phyloP scores from a whole-genome alignment of 176 grass and related monocot species.

The Cenchrus purpureus region DNA sequence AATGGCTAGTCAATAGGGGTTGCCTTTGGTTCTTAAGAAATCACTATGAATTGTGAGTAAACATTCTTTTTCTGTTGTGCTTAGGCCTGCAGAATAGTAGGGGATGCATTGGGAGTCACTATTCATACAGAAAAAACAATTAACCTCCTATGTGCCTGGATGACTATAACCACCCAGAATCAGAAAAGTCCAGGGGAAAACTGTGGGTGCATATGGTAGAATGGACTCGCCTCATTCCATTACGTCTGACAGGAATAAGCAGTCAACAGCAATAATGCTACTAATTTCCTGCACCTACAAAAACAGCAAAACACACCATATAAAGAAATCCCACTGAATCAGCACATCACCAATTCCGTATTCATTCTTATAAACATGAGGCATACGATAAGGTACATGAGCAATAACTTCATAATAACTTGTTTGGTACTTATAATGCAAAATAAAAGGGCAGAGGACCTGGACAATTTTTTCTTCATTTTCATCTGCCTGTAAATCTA shows the following conservation, averaged over 20 bases:
- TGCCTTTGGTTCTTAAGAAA: neutral
- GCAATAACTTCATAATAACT: neutral
- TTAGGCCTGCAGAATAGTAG: neutral
- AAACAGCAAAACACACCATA: neutral
- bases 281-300: neutral
- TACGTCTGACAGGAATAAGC: neutral
- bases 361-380: neutral
- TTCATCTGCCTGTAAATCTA: neutral
- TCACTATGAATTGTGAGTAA: neutral
- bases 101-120: neutral
- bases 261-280: neutral
- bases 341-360: neutral
- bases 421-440: neutral
- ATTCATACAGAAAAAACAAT: neutral
- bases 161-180: neutral
- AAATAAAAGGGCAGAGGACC: neutral
- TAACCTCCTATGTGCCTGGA: neutral
- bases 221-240: constrained; percentile 6
- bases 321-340: neutral
- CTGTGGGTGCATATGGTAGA: neutral
- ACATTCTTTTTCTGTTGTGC: neutral
- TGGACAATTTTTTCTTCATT: neutral
- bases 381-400: neutral
- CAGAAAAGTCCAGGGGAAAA: neutral
- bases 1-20: neutral